phyloP scores from a whole-genome alignment of 148 eudicot species.

The Dysphania ambrosioides region DNA sequence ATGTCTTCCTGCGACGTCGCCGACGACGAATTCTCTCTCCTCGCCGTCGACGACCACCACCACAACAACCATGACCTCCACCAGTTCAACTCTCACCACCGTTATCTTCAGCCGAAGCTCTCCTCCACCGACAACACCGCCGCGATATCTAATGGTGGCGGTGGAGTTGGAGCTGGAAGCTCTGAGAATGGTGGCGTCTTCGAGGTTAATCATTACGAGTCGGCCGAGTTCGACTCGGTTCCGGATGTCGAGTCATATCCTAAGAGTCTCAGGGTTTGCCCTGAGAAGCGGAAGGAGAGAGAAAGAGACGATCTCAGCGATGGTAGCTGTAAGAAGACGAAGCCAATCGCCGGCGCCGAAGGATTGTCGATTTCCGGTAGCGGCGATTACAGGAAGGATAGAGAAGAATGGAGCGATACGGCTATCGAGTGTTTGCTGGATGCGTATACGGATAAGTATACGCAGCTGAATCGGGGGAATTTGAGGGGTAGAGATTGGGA shows the following conservation, averaged over 20 bases:
- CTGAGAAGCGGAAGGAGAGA: slow-evolving; percentile 49
- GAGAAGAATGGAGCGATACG: slow-evolving; percentile 95
- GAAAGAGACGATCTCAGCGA: slow-evolving; percentile 45
- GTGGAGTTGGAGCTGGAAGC: background rate
- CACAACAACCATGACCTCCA: slow-evolving; percentile 29
- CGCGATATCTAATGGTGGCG: background rate
- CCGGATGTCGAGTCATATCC: slow-evolving; percentile 40
- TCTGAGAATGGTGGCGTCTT: slow-evolving; percentile 33
- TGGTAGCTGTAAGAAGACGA: slow-evolving; percentile 35
- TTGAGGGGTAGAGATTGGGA: slow-evolving; percentile 97
- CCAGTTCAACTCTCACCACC: slow-evolving; percentile 26
- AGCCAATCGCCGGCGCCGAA: slow-evolving; percentile 15
- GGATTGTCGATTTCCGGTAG: slow-evolving; percentile 17
- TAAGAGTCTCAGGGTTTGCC: slow-evolving; percentile 26
- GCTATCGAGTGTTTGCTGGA: slow-evolving; percentile 83
- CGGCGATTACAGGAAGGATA: slow-evolving; percentile 76
- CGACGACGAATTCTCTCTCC: slow-evolving; percentile 89
- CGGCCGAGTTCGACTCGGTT: slow-evolving; percentile 43
- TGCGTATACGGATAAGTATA: slow-evolving; percentile 76
- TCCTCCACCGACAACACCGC: slow-evolving; percentile 15
- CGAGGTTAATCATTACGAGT: slow-evolving; percentile 28
- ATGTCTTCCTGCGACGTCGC: slow-evolving; percentile 94
- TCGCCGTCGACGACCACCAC: slow-evolving; percentile 39
- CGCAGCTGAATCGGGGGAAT: slow-evolving; percentile 78
- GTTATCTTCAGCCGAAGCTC: slow-evolving; percentile 14